A percentile compares a stretch with the other conserved stretches of the same genome.
These are phyloP conservation scores for Labyrinthula sp. DNA, from an alignment of 352 stramenopile genomes.

Conservation along the genomic window DNA sequence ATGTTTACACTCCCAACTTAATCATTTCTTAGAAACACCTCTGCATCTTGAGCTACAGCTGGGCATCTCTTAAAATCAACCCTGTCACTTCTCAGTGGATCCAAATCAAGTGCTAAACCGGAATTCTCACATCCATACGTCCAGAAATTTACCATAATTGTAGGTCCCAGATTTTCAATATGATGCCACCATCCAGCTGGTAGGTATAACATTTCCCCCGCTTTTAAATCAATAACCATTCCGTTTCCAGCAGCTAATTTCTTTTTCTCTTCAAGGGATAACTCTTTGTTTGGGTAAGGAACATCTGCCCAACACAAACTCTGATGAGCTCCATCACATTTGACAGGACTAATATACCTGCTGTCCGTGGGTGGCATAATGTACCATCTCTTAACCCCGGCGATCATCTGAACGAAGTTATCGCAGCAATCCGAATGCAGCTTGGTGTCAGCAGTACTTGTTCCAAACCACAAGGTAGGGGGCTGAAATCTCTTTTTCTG, in stretches of 20 bases:
- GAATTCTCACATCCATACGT: slow-evolving; percentile 13
- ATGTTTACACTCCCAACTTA: too few species aligned
- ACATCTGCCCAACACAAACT: slow-evolving; percentile 23
- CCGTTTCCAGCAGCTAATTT: slow-evolving; percentile 4
- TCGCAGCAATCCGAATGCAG: slow-evolving; percentile 27
- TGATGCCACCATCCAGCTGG: slow-evolving; percentile 24
- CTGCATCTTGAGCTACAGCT: too few species aligned
- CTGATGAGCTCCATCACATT: slow-evolving; percentile 22
- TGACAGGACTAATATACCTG: slow-evolving; percentile 9
- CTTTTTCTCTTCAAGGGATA: neutral
- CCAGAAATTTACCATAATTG: slow-evolving; percentile 27
- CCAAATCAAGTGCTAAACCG: too few species aligned
- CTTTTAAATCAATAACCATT: slow-evolving; percentile 19
- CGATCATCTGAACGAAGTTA: slow-evolving; percentile 23
- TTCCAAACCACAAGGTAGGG: slow-evolving; percentile 24
- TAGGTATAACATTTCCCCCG: slow-evolving; percentile 27
- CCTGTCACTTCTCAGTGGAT: too few species aligned
- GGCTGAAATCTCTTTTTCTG: slow-evolving; percentile 27
- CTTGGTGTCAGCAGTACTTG: slow-evolving; percentile 21
- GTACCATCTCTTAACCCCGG: slow-evolving; percentile 24
- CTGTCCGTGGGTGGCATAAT: slow-evolving; percentile 15
- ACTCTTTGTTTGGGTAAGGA: slow-evolving; percentile 25
- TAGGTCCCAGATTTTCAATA: slow-evolving; percentile 22
- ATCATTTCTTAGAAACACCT: too few species aligned
- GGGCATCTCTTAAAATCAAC: too few species aligned